Evolutionary conservation across 1,284 basidiomycete genomes (phyloP), one percentile per base, ranked within the genome.

Genomic region (Heterobasidion irregulare): DNA sequence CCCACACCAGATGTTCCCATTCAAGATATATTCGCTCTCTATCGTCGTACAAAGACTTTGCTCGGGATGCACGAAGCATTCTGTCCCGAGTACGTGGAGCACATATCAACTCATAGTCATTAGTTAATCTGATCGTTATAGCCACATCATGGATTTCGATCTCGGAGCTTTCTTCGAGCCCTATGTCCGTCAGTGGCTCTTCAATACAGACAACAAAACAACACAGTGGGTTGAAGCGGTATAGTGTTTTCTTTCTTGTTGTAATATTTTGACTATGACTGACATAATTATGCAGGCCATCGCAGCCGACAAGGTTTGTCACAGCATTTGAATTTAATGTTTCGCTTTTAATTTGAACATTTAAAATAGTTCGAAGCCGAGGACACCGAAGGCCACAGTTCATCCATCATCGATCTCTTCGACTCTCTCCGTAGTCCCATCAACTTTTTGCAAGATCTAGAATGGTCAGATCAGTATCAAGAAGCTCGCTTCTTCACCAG

Each of bases 401-500:
- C 94, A 43, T 98, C 95, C 0, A 95, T 99, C 56, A 86, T 95
- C 45, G 97, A 99, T 70, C 76, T 99, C 1, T 98, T 98, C 65
- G 94, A 93, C 56, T 98, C 95, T 1, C 78, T 98, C 57, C 84
- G 91, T 56, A 95, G 92, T 65, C 94, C 95, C 0, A 87, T 96
- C 62, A 80, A 84, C 54, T 95, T 97, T 69, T 73, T 99, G 50
- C 80, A 92, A 65, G 89, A 90, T 53, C 76, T 99, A 44, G 82
- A 94, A 60, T 99, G 97, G 96, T 86, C 89, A 7, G 91, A 98
- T 66, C 80, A 85, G 50, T 90, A 91, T 62, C 90, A 96, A 65
- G 83, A 93, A 61, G 94, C 94, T 0, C 78, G 85, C 50, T 99
- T 98, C 72, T 89, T 92, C 63, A 98, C 95, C 0, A 83, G 83